Evolutionary conservation across 257 asterid species (phyloP), one percentile per base, ranked within the genome.

Genomic region (Solanum commersonii): DNA sequence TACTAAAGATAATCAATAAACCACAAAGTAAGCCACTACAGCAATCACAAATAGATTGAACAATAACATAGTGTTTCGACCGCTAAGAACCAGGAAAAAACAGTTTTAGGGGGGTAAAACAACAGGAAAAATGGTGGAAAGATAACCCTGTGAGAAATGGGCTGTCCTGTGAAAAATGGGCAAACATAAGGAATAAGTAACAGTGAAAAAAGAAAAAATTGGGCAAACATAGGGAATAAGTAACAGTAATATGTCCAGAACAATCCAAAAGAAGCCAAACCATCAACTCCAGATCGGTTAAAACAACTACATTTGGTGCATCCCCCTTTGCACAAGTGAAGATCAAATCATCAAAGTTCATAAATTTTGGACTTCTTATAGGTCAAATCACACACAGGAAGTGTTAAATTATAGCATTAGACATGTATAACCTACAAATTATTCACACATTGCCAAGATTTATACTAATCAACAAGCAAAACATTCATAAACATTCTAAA

Each of bases 221-320:
- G n/a, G 73, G 87, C 82, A 76, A 89, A 88, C 91, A 89, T 79
- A 87, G 79, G 82, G 89, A 23, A 87, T 82, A 87, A 81, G 87
- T 60, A 91, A 93, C 87, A 85, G 73, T 29, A 88, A 85, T 18
- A 87, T 83, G 38, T 65, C 81, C 89, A 91, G 84, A 87, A 88
- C 40, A 89, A 81, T 88, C 84, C 93, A 77, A 92, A 86, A 89
- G 82, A 86, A 88, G 83, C 76, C 87, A 87, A 89, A 46, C 84
- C 88, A 86, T 67, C 82, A 56, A 70, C 83, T 71, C 81, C 60
- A 87, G 59, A 87, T 81, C 83, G 86, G 87, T 90, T 88, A 65
- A 87, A 35, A 38, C 77, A 86, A 86, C 76, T 89, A 89, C 88
- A 88, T 83, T 90, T 72, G 23, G 20, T 46, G 42, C 83, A 76